Conservation (phyloP, 768 basidiomycete genomes). For the Xanthoconium stramineum region DNA sequence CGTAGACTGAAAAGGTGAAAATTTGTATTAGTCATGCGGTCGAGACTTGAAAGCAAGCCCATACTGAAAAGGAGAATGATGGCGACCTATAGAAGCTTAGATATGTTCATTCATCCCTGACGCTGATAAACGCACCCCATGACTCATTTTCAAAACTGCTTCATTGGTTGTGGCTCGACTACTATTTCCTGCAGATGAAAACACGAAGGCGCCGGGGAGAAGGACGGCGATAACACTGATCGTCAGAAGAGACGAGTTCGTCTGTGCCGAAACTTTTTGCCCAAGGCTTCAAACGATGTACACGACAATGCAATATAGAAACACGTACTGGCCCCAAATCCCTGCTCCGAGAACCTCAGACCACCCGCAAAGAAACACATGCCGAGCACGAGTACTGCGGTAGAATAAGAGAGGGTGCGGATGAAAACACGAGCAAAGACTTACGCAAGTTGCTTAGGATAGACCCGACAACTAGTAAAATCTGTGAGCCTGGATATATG, state of each 20-base stretch:
- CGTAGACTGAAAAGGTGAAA: slow-evolving; percentile 52
- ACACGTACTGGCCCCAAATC: slow-evolving; percentile 63
- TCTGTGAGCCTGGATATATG: neutral
- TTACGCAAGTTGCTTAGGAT: slow-evolving; percentile 74
- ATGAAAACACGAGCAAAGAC: slow-evolving; percentile 16
- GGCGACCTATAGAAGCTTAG: slow-evolving; percentile 50
- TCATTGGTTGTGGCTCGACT: slow-evolving; percentile 31
- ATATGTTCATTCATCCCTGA: neutral
- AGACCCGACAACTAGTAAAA: slow-evolving; percentile 64
- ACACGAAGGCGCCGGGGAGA: slow-evolving; percentile 73
- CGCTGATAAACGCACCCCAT: slow-evolving; percentile 49
- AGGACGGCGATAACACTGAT: slow-evolving; percentile 79
- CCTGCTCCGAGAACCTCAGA: slow-evolving; percentile 72
- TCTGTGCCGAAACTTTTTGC: slow-evolving; percentile 62
- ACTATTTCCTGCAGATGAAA: slow-evolving; percentile 39
- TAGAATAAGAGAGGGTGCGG: neutral
- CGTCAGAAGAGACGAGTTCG: slow-evolving; percentile 70
- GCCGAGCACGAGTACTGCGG: slow-evolving; percentile 74
- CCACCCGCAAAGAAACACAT: slow-evolving; percentile 86
- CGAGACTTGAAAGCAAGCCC: slow-evolving; percentile 19
- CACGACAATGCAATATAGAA: neutral
- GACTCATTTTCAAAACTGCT: slow-evolving; percentile 69
- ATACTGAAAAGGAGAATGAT: slow-evolving; percentile 74
- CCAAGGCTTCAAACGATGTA: neutral
- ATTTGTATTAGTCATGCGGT: neutral